Conservation (phyloP, 805 yeast species). For the Starmerella sirachaensis region DNA sequence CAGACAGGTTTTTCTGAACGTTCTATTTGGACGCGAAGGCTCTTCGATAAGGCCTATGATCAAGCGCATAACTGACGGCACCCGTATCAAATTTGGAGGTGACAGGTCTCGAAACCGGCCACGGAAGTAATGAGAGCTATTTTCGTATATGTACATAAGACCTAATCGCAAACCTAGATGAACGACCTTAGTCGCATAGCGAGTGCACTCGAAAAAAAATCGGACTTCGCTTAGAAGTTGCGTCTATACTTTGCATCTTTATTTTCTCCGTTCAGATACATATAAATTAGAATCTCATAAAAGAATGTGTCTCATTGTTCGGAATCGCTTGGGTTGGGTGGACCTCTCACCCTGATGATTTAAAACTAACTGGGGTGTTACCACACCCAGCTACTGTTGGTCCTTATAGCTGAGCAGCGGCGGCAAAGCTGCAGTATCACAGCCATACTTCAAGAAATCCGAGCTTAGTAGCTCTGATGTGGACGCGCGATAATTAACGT, state of each 20-base stretch:
- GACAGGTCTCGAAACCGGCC: slow-evolving; percentile 70
- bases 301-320: too few species aligned
- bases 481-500: slow-evolving; percentile 79
- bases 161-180: too few species aligned
- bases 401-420: slow-evolving; percentile 26
- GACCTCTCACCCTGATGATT: too few species aligned
- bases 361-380: too few species aligned
- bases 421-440: slow-evolving; percentile 25
- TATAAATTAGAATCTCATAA: too few species aligned
- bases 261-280: too few species aligned
- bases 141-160: too few species aligned
- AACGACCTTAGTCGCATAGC: too few species aligned
- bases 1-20: slow-evolving; percentile 72
- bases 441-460: slow-evolving; percentile 34
- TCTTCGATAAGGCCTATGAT: slow-evolving; percentile 51
- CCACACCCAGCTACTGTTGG: not conserved
- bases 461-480: slow-evolving; percentile 80
- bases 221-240: too few species aligned
- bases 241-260: too few species aligned
- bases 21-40: slow-evolving; percentile 85
- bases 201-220: too few species aligned
- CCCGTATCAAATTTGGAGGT: slow-evolving; percentile 87
- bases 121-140: slow-evolving; percentile 28
- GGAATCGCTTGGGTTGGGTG: too few species aligned
- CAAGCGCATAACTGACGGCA: slow-evolving; percentile 60